These are phyloP conservation scores for Dactylonectria estremocensis DNA, from an alignment of 2,329 filamentous ascomycete genomes.

Conservation along the genomic window DNA sequence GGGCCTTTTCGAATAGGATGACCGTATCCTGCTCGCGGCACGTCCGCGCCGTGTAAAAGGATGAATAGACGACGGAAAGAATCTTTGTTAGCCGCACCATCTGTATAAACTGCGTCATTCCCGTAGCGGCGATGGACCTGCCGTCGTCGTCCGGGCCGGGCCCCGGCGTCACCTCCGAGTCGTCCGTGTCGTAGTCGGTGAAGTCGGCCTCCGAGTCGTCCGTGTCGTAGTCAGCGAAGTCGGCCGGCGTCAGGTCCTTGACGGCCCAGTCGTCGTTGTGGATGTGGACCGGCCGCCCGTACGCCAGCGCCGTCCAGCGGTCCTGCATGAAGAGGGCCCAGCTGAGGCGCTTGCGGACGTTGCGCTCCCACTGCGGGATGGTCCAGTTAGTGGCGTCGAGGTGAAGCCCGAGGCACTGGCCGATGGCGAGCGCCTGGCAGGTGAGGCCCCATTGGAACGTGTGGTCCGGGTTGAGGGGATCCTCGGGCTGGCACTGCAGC, in stretches of 20 bases:
- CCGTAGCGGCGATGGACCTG: conserved; percentile 55
- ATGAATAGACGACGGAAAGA: conserved; percentile 62
- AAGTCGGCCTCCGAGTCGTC: no score
- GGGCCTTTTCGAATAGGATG: conserved; percentile 62
- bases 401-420: conserved; percentile 68
- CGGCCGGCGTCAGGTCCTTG: conserved; percentile 45
- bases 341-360: conserved; percentile 68
- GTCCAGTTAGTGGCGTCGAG: conserved; percentile 70
- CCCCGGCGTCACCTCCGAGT: conserved; percentile 22
- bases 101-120: conserved; percentile 60
- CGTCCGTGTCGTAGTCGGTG: conserved; percentile 48
- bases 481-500: conserved; percentile 50
- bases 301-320: conserved; percentile 62
- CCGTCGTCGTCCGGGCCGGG: conserved; percentile 47
- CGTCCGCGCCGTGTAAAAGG: conserved; percentile 58
- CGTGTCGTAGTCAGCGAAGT: no score
- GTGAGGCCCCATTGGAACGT: conserved; percentile 57
- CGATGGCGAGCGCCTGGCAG: conserved; percentile 63
- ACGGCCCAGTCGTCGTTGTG: conserved; percentile 52
- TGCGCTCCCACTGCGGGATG: conserved; percentile 71
- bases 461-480: conserved; percentile 54
- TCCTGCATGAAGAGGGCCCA: conserved; percentile 76
- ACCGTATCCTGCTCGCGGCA: conserved; percentile 51
- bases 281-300: conserved; percentile 50
- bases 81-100: conserved; percentile 64